Evolutionary conservation across 106 monocot species (phyloP), one percentile per base, ranked within the genome.

Genomic region (Posidonia australis): DNA sequence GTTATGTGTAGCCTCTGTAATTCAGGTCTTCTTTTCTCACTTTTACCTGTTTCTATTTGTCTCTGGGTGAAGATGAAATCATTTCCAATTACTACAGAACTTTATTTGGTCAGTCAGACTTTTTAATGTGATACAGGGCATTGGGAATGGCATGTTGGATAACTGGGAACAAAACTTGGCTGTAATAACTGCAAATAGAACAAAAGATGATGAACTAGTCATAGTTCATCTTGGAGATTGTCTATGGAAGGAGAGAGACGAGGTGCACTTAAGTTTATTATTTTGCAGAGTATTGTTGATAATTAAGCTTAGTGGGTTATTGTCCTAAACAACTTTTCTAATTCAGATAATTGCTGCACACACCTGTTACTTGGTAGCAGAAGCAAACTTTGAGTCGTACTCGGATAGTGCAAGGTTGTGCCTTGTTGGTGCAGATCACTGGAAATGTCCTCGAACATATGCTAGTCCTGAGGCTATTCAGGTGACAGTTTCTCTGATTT

Each of bases 81-180:
- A 4, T 36, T 36, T 36, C 36, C 36, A 36, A 36, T 36, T 36
- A 7, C 5, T 7, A 36, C 36, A 36, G 18, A 55, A 3, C 24
- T 60, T 10, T n/a, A 30, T 60, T 32, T 17, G 5, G 30, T 23
- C 20, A n/a, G 5, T 30, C 21, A 17, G 10, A 52, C 14, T 20
- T 76, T 52, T 74, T 60, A 12, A 69, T 71, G 27, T 42, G 19
- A 66, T 45, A 55, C 67, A 90, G 94, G 44, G 62, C 65, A 64
- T 54, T 66, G 62, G 67, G 25, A 79, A 62, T 59, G 76, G 78
- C 51, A 84, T 96, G 80, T 68, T 96, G 47, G 96, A 96, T 78
- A 81, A 78, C 44, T 96, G 96, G 96, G 80, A 86, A 81, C 87
- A 90, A 46, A 96, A 96, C 74, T 62, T 96, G 54, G 96, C 90